Conservation (phyloP, 1,284 basidiomycete species). For the Puccinia hordei region DNA sequence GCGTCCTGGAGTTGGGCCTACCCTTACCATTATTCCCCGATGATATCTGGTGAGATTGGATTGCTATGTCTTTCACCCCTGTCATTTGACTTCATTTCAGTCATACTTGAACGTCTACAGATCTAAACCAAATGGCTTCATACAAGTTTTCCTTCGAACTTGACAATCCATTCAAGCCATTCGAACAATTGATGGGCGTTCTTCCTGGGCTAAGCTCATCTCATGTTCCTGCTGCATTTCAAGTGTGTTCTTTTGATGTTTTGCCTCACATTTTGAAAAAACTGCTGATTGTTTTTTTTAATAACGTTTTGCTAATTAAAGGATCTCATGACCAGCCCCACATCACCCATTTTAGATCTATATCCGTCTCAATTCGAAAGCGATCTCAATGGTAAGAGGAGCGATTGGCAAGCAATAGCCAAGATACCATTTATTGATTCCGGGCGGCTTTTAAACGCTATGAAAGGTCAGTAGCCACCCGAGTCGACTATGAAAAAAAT, state of each 20-base stretch:
- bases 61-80: background rate
- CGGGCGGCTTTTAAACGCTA: slow-evolving; percentile 75
- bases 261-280: background rate
- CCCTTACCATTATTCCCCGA: slow-evolving; percentile 59
- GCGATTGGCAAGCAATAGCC: slow-evolving; percentile 97
- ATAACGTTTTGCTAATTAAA: slow-evolving; percentile 64
- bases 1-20: slow-evolving; percentile 60
- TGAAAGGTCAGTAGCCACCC: slow-evolving; percentile 66
- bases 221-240: slow-evolving; percentile 79
- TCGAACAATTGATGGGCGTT: slow-evolving; percentile 98
- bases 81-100: background rate
- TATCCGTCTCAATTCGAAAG: slow-evolving; percentile 88
- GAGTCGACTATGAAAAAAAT: background rate
- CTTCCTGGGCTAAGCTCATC: slow-evolving; percentile 84
- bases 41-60: slow-evolving; percentile 30
- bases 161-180: slow-evolving; percentile 87
- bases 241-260: slow-evolving; percentile 15
- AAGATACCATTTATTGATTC: slow-evolving; percentile 99
- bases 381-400: slow-evolving; percentile 97
- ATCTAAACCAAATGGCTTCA: slow-evolving; percentile 73
- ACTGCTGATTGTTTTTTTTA: too few species aligned
- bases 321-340: slow-evolving; percentile 84
- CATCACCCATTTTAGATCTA: slow-evolving; percentile 89
- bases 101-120: slow-evolving; percentile 63
- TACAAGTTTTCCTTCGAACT: slow-evolving; percentile 84